A percentile compares a stretch with the other conserved stretches of the same genome.
Evolutionary conservation across 2,329 filamentous ascomycete species (phyloP).

Genomic region (Diplodia scrobiculata): DNA sequence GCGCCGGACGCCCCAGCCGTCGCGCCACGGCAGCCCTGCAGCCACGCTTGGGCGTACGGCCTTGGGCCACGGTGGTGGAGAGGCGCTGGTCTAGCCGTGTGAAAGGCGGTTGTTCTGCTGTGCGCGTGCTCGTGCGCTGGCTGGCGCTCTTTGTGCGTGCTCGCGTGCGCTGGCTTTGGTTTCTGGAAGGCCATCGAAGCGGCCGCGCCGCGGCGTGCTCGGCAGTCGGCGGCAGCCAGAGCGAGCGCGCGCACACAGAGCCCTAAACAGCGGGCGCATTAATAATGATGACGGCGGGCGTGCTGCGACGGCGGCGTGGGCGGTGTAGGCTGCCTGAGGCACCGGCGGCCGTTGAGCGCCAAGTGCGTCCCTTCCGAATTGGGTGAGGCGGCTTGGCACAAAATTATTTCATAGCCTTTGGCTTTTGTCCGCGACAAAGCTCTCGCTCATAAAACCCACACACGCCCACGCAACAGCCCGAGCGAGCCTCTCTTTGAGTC

Average conservation of each 20-base stretch:
- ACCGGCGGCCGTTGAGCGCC: conserved; percentile 22
- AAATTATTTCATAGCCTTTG: conserved; percentile 29
- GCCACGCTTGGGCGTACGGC: background rate
- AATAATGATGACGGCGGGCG: background rate
- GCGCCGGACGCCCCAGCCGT: conserved; percentile 1
- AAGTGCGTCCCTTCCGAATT: conserved; percentile 27
- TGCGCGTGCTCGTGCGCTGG: background rate
- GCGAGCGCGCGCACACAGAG: background rate
- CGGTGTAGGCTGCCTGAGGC: conserved; percentile 5
- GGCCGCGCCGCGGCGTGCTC: background rate
- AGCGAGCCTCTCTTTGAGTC: conserved; percentile 30
- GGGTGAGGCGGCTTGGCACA: conserved; percentile 29
- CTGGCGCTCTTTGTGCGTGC: conserved; percentile 5
- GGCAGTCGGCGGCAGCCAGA: background rate
- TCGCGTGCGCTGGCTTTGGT: background rate
- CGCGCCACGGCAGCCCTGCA: background rate
- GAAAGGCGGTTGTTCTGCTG: background rate
- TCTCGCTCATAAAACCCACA: conserved; percentile 26
- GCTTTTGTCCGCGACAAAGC: conserved; percentile 27
- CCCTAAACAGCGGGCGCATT: background rate
- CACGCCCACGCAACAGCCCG: conserved; percentile 28
- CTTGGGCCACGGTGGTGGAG: background rate
- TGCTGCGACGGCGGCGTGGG: background rate
- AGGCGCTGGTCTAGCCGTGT: background rate
- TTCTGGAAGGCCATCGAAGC: conserved; percentile 6